These are phyloP conservation scores for Echeveria elegans DNA, from an alignment of 164 flowering plant species.

Conservation along the genomic window DNA sequence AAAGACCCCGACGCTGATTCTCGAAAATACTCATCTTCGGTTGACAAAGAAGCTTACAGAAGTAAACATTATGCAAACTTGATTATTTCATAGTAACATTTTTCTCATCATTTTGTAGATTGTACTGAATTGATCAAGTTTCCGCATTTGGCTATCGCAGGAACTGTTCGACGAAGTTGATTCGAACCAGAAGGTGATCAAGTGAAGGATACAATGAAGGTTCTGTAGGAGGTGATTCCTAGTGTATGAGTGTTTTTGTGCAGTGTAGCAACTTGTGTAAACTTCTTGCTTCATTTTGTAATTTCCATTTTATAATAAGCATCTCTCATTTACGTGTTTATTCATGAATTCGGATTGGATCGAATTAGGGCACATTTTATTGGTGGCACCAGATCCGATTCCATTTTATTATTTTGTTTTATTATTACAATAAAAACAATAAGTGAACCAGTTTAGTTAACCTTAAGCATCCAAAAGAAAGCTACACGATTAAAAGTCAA, in stretches of 20 bases:
- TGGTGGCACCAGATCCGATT: too few species aligned
- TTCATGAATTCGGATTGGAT: neutral
- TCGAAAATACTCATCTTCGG: conserved; percentile 14
- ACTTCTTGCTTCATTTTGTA: neutral
- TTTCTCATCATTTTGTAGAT: neutral
- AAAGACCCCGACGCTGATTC: conserved; percentile 15
- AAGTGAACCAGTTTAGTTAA: too few species aligned
- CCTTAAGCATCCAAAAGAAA: too few species aligned
- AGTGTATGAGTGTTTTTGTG: neutral
- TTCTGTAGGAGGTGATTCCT: neutral
- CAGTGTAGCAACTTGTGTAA: neutral
- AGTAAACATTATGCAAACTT: conserved; percentile 7
- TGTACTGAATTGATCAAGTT: neutral
- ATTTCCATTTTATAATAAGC: neutral
- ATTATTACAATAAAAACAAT: too few species aligned
- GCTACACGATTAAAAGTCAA: too few species aligned
- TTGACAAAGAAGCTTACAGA: conserved; percentile 12
- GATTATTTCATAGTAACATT: neutral
- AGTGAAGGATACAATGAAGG: neutral
- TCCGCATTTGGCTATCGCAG: conserved; percentile 13
- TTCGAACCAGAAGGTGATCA: neutral
- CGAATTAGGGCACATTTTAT: too few species aligned
- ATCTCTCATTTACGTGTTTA: neutral
- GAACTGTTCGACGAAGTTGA: conserved; percentile 13
- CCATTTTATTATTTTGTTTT: too few species aligned